Evolutionary conservation across 805 yeast genomes (phyloP).

Genomic region (Ogataea zsoltii): DNA sequence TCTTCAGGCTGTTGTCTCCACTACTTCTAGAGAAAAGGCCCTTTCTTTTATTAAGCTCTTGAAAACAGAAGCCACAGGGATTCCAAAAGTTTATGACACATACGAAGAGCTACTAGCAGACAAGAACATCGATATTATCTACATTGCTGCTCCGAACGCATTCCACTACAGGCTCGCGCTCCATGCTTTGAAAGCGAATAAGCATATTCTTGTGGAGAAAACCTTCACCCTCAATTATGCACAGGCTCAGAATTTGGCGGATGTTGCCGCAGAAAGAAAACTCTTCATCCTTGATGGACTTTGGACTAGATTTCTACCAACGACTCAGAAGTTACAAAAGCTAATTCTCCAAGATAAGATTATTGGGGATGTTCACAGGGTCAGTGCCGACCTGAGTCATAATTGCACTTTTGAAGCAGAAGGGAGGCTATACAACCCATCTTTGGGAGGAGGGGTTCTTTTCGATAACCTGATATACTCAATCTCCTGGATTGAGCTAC

Average conservation of each 20-base stretch:
- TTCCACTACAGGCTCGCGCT: conserved; percentile 47
- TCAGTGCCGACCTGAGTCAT: conserved; percentile 41
- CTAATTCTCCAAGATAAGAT: conserved; percentile 34
- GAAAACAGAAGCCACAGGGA: conserved; percentile 7
- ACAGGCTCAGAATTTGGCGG: conserved; percentile 44
- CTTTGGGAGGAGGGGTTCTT: conserved; percentile 57
- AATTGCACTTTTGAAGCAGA: conserved; percentile 3
- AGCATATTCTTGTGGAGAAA: conserved; percentile 54
- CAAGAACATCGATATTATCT: conserved; percentile 44
- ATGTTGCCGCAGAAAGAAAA: conserved; percentile 42
- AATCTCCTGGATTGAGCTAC: conserved; percentile 43
- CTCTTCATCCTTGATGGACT: conserved; percentile 57
- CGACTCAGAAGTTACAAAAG: conserved; percentile 35
- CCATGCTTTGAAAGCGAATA: conserved; percentile 44
- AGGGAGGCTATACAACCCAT: conserved; percentile 40
- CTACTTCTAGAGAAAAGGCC: conserved; percentile 34
- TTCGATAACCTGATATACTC: conserved; percentile 57
- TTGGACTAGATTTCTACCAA: conserved; percentile 56
- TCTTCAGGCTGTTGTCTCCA: conserved; percentile 42
- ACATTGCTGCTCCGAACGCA: conserved; percentile 55
- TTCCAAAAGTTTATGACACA: conserved; percentile 12
- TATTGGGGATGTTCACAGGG: conserved; percentile 47
- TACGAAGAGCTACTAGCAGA: conserved; percentile 46
- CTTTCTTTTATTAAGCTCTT: conserved; percentile 11
- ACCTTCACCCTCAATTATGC: conserved; percentile 50